These are phyloP conservation scores for Verticillium klebahnii DNA, from an alignment of 2,329 filamentous ascomycete species.

Conservation along the genomic window DNA sequence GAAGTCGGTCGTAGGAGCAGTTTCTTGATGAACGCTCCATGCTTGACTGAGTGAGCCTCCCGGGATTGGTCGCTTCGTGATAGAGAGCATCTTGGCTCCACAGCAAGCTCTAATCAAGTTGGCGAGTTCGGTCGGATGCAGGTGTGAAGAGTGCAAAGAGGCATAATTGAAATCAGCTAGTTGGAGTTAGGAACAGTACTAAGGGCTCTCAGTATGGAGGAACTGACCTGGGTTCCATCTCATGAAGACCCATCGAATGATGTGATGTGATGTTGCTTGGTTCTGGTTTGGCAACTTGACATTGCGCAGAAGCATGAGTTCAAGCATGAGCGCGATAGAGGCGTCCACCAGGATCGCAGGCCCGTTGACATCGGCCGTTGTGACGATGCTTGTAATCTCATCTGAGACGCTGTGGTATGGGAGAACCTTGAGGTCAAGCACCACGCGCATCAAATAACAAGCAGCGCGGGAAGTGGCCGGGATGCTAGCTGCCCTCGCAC, in stretches of 20 bases:
- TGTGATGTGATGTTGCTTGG: constrained; percentile 62
- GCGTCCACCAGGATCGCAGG: constrained; percentile 77
- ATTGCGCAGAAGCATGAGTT: constrained; percentile 62
- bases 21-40: constrained; percentile 38
- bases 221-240: constrained; percentile 63
- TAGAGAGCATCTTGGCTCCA: constrained; percentile 37
- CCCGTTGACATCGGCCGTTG: constrained; percentile 75
- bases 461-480: constrained; percentile 70
- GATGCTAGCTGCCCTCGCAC: constrained; percentile 65
- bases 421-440: constrained; percentile 64
- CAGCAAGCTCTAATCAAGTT: constrained; percentile 67
- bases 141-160: constrained; percentile 59
- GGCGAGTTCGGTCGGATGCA: constrained; percentile 60
- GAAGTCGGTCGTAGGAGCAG: constrained; percentile 44
- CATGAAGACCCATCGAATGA: constrained; percentile 76
- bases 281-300: constrained; percentile 64
- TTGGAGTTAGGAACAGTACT: background rate
- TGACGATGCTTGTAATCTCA: constrained; percentile 67
- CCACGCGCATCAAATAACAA: constrained; percentile 64
- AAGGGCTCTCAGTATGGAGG: background rate
- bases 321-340: constrained; percentile 67
- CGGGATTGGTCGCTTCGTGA: constrained; percentile 29
- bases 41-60: constrained; percentile 44
- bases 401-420: constrained; percentile 63
- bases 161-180: constrained; percentile 61